These are phyloP conservation scores for Cladophialophora yegresii DNA, from an alignment of 2,329 filamentous ascomycete species.

Conservation along the genomic window DNA sequence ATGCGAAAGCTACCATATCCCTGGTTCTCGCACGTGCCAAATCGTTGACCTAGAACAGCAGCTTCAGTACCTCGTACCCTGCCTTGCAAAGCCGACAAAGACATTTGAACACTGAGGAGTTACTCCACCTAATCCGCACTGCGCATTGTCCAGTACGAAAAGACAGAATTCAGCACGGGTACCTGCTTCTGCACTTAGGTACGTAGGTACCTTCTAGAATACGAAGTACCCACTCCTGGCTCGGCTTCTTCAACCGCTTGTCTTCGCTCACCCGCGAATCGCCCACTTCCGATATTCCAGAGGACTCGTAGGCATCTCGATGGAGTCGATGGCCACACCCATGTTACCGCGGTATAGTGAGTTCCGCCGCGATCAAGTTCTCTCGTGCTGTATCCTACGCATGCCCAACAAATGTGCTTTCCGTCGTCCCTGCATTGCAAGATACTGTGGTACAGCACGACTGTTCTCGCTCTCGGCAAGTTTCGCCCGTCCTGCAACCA, in stretches of 20 bases:
- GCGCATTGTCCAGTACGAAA: conserved; percentile 9
- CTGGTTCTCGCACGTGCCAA: conserved; percentile 4
- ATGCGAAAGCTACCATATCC: not conserved
- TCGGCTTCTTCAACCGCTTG: conserved; percentile 3
- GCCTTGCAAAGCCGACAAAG: not conserved
- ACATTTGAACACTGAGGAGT: not conserved
- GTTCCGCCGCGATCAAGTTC: conserved; percentile 6
- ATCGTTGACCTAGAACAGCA: not conserved
- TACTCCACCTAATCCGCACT: not conserved
- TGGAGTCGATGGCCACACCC: conserved; percentile 7
- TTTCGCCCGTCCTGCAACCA: not conserved
- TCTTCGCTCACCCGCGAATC: not conserved
- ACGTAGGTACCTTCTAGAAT: not conserved
- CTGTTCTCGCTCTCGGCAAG: conserved; percentile 4
- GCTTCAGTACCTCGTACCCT: not conserved
- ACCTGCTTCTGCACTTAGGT: not conserved
- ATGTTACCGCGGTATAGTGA: conserved; percentile 1
- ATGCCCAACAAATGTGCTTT: conserved; percentile 15
- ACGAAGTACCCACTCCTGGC: not conserved
- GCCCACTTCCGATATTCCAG: conserved; percentile 5
- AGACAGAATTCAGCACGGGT: conserved; percentile 8
- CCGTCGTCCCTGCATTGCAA: not conserved
- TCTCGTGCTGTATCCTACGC: conserved; percentile 26
- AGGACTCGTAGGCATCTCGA: not conserved
- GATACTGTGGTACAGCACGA: not conserved